A percentile compares a stretch with the other conserved stretches of the same genome.
phyloP scores from a whole-genome alignment of 768 basidiomycete species.

The Paxillus involutus region DNA sequence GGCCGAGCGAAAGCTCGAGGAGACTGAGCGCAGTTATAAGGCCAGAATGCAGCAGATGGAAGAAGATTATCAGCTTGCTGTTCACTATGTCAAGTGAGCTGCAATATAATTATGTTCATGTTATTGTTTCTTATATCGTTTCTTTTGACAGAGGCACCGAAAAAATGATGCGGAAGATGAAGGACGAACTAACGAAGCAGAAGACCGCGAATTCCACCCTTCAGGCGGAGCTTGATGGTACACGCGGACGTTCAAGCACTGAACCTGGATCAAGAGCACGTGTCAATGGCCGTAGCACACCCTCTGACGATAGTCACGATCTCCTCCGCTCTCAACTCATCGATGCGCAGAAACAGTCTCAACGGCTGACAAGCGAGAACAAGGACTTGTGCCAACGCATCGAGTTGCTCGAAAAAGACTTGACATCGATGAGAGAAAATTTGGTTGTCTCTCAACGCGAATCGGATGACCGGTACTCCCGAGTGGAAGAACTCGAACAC shows the following conservation, averaged over 20 bases:
- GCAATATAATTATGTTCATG: slow-evolving; percentile 17
- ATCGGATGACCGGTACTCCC: slow-evolving; percentile 72
- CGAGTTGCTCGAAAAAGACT: slow-evolving; percentile 71
- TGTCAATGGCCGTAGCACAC: slow-evolving; percentile 76
- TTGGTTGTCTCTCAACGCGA: slow-evolving; percentile 74
- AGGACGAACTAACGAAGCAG: slow-evolving; percentile 91
- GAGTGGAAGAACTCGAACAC: slow-evolving; percentile 77
- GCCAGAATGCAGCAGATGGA: slow-evolving; percentile 86
- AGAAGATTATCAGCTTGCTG: slow-evolving; percentile 93
- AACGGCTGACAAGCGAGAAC: slow-evolving; percentile 72
- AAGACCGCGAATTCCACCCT: slow-evolving; percentile 78
- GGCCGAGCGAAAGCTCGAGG: slow-evolving; percentile 75
- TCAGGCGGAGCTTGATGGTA: slow-evolving; percentile 78
- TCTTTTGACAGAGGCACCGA: slow-evolving; percentile 76
- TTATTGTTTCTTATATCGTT: slow-evolving; percentile 13
- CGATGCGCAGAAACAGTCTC: slow-evolving; percentile 76
- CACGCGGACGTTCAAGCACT: slow-evolving; percentile 57
- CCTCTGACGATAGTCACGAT: slow-evolving; percentile 72
- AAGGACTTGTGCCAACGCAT: slow-evolving; percentile 73
- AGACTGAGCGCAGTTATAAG: slow-evolving; percentile 77
- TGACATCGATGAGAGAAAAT: slow-evolving; percentile 67
- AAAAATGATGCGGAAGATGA: slow-evolving; percentile 96
- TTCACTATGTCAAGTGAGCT: slow-evolving; percentile 93
- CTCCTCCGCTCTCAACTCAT: slow-evolving; percentile 66
- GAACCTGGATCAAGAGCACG: slow-evolving; percentile 51